A percentile compares a stretch with the other conserved stretches of the same genome.
phyloP scores from a whole-genome alignment of 495 filamentous ascomycete genomes.

The Xylaria castorea region DNA sequence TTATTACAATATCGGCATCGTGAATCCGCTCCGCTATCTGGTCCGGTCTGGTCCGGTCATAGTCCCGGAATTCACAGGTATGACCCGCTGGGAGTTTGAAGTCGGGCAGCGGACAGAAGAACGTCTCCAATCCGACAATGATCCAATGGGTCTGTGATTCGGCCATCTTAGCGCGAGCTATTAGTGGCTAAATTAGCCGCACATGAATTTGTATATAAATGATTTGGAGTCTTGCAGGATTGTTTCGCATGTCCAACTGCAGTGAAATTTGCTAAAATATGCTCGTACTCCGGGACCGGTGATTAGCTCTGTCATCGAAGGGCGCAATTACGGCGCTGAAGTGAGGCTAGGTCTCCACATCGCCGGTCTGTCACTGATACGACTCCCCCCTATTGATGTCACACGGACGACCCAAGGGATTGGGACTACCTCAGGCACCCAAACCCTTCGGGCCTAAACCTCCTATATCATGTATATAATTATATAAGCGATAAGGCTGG shows the following conservation, averaged over 20 bases:
- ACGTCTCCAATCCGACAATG: constrained; percentile 57
- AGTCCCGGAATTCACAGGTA: constrained; percentile 44
- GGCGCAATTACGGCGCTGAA: background rate
- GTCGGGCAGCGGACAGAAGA: constrained; percentile 51
- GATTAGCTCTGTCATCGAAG: constrained; percentile 12
- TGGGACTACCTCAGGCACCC: too few relatives aligned
- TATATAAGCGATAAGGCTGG: too few relatives aligned
- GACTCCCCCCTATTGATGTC: too few relatives aligned
- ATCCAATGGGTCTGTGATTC: constrained; percentile 38
- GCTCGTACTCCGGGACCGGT: background rate
- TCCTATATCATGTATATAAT: too few relatives aligned
- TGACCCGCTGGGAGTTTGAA: constrained; percentile 49
- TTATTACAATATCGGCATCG: constrained; percentile 58
- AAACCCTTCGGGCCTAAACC: too few relatives aligned
- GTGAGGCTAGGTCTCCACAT: background rate
- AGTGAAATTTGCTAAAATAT: constrained; percentile 6
- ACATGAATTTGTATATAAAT: too few relatives aligned
- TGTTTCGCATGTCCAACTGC: background rate
- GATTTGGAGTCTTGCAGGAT: background rate
- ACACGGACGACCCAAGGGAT: too few relatives aligned
- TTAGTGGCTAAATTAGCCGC: background rate
- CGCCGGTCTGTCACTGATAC: background rate
- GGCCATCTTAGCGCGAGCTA: constrained; percentile 12
- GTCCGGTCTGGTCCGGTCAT: constrained; percentile 38
- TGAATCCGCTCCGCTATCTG: constrained; percentile 47